These are phyloP conservation scores for Lasiodiplodia sp. DNA, from an alignment of 2,329 filamentous ascomycete genomes.

Conservation along the genomic window DNA sequence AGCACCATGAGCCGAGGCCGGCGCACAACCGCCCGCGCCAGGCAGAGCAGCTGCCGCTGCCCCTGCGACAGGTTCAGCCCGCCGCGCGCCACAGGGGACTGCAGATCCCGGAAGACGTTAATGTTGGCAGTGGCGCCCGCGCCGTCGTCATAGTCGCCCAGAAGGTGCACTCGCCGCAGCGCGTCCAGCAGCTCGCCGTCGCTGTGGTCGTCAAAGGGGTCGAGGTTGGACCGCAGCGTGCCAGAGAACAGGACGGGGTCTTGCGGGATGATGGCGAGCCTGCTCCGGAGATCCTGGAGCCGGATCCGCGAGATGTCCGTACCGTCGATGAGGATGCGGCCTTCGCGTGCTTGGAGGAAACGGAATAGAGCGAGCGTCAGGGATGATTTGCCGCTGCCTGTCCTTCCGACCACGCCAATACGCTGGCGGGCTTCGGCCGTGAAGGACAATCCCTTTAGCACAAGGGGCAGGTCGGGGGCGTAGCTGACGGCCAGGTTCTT, in stretches of 20 bases:
- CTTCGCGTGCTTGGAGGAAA: conserved; percentile 47
- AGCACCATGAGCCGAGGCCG: conserved; percentile 91
- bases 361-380: conserved; percentile 50
- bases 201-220: conserved; percentile 37
- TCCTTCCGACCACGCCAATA: conserved; percentile 63
- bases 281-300: conserved; percentile 53
- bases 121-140: conserved; percentile 48
- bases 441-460: conserved; percentile 38
- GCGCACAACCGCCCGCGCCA: conserved; percentile 88
- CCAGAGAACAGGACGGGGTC: conserved; percentile 59
- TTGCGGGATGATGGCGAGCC: conserved; percentile 62
- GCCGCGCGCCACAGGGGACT: conserved; percentile 74
- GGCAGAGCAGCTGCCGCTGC: conserved; percentile 92
- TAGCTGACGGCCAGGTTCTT: conserved; percentile 53
- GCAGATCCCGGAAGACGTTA: neutral
- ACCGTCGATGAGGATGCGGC: conserved; percentile 55
- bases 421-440: conserved; percentile 52
- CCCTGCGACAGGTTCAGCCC: conserved; percentile 95
- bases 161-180: conserved; percentile 33
- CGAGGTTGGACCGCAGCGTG: conserved; percentile 51
- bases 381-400: conserved; percentile 56
- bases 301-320: conserved; percentile 49
- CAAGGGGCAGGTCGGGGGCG: conserved; percentile 37
- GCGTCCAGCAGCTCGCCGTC: conserved; percentile 32
- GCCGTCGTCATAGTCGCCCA: conserved; percentile 42